Percentiles rank a stretch among this genome's conserved stretches.
Evolutionary conservation across 1,284 basidiomycete genomes (phyloP).

Genomic region (Waitea zeae): DNA sequence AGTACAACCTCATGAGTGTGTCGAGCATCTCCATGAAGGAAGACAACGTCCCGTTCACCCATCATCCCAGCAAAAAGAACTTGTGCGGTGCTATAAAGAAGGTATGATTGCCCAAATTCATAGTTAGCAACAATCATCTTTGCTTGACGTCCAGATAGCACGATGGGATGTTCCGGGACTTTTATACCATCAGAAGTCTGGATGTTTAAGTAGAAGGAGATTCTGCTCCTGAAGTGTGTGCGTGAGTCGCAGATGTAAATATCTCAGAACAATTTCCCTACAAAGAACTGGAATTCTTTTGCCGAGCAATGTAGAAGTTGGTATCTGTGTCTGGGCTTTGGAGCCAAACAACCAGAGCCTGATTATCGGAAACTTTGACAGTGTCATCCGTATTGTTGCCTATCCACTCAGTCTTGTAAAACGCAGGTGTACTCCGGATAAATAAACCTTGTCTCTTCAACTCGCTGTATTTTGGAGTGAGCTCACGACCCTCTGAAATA

Average conservation of each 20-base stretch:
- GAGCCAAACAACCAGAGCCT: slow-evolving; percentile 43
- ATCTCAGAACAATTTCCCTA: too few species aligned
- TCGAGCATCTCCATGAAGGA: slow-evolving; percentile 40
- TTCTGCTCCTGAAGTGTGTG: slow-evolving; percentile 24
- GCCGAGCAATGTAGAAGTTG: slow-evolving; percentile 55
- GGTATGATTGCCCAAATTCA: slow-evolving; percentile 35
- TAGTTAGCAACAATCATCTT: slow-evolving; percentile 56
- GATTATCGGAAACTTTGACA: slow-evolving; percentile 26
- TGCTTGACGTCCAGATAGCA: slow-evolving; percentile 51
- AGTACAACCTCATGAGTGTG: slow-evolving; percentile 47
- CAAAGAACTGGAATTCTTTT: slow-evolving; percentile 48
- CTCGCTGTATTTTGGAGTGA: slow-evolving; percentile 54
- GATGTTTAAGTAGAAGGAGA: slow-evolving; percentile 37
- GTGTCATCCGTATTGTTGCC: slow-evolving; percentile 38
- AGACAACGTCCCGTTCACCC: slow-evolving; percentile 46
- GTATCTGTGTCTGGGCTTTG: slow-evolving; percentile 46
- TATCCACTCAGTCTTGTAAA: slow-evolving; percentile 62
- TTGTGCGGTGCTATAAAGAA: slow-evolving; percentile 50
- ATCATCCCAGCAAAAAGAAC: slow-evolving; percentile 52
- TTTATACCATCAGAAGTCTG: slow-evolving; percentile 32
- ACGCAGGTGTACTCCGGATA: slow-evolving; percentile 54
- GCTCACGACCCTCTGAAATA: slow-evolving; percentile 49
- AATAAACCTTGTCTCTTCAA: slow-evolving; percentile 62
- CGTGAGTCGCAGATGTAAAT: too few species aligned
- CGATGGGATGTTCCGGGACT: slow-evolving; percentile 30